Conservation (phyloP, 2,329 filamentous ascomycete genomes). For the Talaromyces sp. region DNA sequence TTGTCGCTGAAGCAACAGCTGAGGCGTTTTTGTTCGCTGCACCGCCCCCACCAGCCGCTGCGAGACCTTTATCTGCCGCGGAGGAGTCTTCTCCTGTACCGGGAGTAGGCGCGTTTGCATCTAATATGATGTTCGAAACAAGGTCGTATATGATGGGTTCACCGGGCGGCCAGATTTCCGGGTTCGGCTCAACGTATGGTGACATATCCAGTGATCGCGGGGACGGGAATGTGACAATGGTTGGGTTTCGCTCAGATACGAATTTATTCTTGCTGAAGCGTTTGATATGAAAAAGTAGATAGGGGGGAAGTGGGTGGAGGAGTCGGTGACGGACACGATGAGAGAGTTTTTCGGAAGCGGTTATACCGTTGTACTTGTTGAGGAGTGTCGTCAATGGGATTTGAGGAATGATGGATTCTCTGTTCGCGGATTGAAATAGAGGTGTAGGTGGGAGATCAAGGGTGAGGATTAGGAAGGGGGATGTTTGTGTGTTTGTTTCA, state of each 20-base stretch:
- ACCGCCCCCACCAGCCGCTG: slow-evolving; percentile 38
- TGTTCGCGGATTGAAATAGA: slow-evolving; percentile 90
- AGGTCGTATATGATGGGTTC: slow-evolving; percentile 94
- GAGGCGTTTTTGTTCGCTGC: slow-evolving; percentile 22
- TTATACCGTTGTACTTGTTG: slow-evolving; percentile 86
- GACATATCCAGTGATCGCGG: slow-evolving; percentile 78
- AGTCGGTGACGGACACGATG: slow-evolving; percentile 86
- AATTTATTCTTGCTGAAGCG: slow-evolving; percentile 97
- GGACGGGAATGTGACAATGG: slow-evolving; percentile 93
- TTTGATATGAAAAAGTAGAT: slow-evolving; percentile 91
- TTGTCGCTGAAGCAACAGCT: slow-evolving; percentile 19
- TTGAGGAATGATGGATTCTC: slow-evolving; percentile 89
- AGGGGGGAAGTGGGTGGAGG: slow-evolving; percentile 85
- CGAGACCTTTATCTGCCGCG: slow-evolving; percentile 34
- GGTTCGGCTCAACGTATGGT: slow-evolving; percentile 87
- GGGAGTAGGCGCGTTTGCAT: slow-evolving; percentile 60
- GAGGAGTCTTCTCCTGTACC: slow-evolving; percentile 49
- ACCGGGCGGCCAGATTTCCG: slow-evolving; percentile 63
- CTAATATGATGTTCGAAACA: slow-evolving; percentile 78
- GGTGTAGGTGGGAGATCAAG: slow-evolving; percentile 88
- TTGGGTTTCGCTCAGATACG: slow-evolving; percentile 90
- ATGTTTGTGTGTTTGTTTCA: slow-evolving; percentile 70
- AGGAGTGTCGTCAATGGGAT: slow-evolving; percentile 74
- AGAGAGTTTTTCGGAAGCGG: slow-evolving; percentile 82
- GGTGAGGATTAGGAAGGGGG: slow-evolving; percentile 85